Evolutionary conservation across 371 early-diverging fungal species (phyloP).

Genomic region (Mortierella sp.): DNA sequence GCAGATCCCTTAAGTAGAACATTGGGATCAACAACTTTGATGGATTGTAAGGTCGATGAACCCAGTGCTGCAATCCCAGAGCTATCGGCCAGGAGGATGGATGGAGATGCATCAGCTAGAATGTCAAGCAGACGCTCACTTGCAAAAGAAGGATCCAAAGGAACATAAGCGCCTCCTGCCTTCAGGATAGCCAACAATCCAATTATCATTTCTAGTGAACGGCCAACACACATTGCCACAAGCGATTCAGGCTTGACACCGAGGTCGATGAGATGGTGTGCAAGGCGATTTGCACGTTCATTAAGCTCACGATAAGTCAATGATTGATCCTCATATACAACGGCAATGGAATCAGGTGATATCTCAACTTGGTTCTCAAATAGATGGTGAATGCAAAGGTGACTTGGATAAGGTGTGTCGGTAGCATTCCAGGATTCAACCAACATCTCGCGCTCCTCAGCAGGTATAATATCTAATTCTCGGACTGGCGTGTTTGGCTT

Average conservation of each 20-base stretch:
- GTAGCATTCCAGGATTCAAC: slow-evolving; percentile 15
- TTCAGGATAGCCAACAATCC: slow-evolving; percentile 15
- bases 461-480: not conserved
- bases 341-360: slow-evolving; percentile 13
- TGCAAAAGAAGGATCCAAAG: slow-evolving; percentile 9
- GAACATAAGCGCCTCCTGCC: slow-evolving; percentile 22
- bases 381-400: slow-evolving; percentile 13
- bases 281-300: slow-evolving; percentile 5
- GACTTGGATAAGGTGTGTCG: not conserved
- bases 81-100: not conserved
- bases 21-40: not conserved
- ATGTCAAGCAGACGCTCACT: slow-evolving; percentile 6
- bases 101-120: slow-evolving; percentile 4
- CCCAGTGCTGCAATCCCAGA: not conserved
- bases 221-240: slow-evolving; percentile 14
- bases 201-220: slow-evolving; percentile 12
- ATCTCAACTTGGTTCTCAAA: slow-evolving; percentile 14
- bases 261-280: slow-evolving; percentile 7
- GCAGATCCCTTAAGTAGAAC: not conserved
- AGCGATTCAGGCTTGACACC: slow-evolving; percentile 6
- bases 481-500: not conserved
- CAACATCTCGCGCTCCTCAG: not conserved
- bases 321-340: slow-evolving; percentile 11
- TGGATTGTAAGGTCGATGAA: too few relatives aligned
- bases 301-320: slow-evolving; percentile 20